Conservation (phyloP, 208 protist species). For the Trypanosoma rangeli region DNA sequence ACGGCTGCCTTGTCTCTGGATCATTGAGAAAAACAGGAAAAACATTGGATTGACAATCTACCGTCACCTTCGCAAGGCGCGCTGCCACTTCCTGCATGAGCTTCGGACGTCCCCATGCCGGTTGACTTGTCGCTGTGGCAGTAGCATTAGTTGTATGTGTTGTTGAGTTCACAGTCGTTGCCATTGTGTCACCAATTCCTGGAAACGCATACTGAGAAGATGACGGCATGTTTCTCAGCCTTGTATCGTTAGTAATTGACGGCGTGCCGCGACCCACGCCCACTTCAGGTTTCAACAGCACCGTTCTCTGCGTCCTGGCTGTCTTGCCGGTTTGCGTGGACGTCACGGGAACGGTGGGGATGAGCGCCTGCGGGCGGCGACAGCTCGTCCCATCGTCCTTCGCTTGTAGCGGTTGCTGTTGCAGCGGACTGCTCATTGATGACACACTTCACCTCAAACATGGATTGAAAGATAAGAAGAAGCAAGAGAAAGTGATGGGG, state of each 20-base stretch:
- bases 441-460: neutral
- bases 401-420: neutral
- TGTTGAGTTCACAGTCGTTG: neutral
- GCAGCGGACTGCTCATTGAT: constrained; percentile 8
- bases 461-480: neutral
- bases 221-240: neutral
- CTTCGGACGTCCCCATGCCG: constrained; percentile 6
- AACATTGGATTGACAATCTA: constrained; percentile 29
- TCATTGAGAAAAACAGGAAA: constrained; percentile 27
- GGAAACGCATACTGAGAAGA: too few species aligned
- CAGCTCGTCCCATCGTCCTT: constrained; percentile 12
- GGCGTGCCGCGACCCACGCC: neutral
- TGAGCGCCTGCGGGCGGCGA: neutral
- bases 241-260: neutral
- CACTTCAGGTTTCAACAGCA: neutral
- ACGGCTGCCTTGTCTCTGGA: constrained; percentile 4
- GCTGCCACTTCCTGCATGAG: constrained; percentile 26
- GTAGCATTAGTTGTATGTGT: neutral
- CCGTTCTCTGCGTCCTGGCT: neutral
- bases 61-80: constrained; percentile 23
- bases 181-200: neutral
- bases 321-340: neutral
- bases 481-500: neutral
- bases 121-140: neutral
- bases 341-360: neutral